Base-by-base conservation (phyloP, 345 rosid genomes). In the Microcos paniculata region DNA sequence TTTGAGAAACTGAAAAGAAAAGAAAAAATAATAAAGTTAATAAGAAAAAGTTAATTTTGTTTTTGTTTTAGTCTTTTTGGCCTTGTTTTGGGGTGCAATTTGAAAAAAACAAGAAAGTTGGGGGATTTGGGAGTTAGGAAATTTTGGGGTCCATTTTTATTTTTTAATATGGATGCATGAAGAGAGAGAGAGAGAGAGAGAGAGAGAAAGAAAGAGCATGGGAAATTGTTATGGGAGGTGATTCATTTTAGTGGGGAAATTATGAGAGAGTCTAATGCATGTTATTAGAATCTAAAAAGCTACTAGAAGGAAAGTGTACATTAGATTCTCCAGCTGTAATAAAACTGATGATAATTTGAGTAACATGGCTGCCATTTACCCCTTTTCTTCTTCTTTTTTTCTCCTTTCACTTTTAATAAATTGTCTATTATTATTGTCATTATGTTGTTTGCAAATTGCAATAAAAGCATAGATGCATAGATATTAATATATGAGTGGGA, bases 231-330 rank as follows among this genome's bases (percentile, higher is more conserved):
- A 23, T 43, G 23, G 11, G 21, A 4, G 30, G 18, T 64, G 10
- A 8, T n/a, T n/a, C 19, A n/a, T 65, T 42, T 3, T 14, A 11
- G 70, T 4, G 33, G 6, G 49, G 52, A 66, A 66, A 43, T 43
- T 66, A 66, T 14, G 71, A 26, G 43, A 66, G 28, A 18, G 35
- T 35, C 38, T 23, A 66, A 66, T 43, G 16, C 49, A 42, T 5
- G 15, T 18, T 45, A 45, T 46, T 67, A 67, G 56, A 45, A 67
- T 45, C 71, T 45, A 67, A 67, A 64, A 21, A 64, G 30, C 70
- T 42, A 9, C 18, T 42, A 42, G 9, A 63, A 35, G 8, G 26
- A 38, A 63, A 38, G 0, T 63, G 28, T 4, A 40, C 48, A 18
- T n/a, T 30, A 63, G 69, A 66, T 42, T 23, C 52, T 24, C 28